Evolutionary conservation across 2,329 filamentous ascomycete genomes (phyloP), one percentile per base, ranked within the genome.

Genomic region (Colletotrichum orbiculare): DNA sequence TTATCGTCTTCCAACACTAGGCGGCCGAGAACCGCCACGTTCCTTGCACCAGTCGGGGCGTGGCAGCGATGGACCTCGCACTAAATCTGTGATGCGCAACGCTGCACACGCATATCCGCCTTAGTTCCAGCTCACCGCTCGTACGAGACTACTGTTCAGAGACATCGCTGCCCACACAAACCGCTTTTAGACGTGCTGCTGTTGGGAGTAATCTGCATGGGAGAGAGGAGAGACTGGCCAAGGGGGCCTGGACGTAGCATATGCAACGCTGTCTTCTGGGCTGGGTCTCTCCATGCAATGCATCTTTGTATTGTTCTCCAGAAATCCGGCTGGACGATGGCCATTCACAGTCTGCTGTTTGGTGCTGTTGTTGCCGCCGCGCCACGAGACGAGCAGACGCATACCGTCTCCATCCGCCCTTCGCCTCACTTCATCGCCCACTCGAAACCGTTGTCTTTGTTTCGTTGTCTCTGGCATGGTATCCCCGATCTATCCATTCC

Each of bases 61-160:
- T 45, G 52, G 57, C 46, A 65, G 62, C 50, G 52, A 65, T 65
- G 53, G 63, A 53, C 59, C 63, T 64, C 63, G 63, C 54, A 66
- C 63, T 63, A 64, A 66, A 64, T 64, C 63, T 66, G 63, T 53
- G 41, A 66, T 63, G 60, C 63, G 53, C 63, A 66, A 59, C 63
- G 63, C 63, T 60, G 63, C 63, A 66, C 53, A 63, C 63, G 63
- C 63, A 66, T 64, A 54, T 64, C 63, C 60, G 60, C 60, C 59
- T 64, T 66, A 66, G 63, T 60, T 64, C 59, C 63, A 43, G 54
- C 63, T 54, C 61, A 66, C 63, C 63, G 63, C 63, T 64, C 43
- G 60, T 54, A 58, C 63, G 25, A 25, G 25, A 25, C 25, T 25
- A 25, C 25, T 25, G 48, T 52, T 42, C 33, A 49, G 35, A 37